Percentiles rank a stretch among this genome's conserved stretches.
These are phyloP conservation scores for Gypsophila paniculata DNA, from an alignment of 179 eudicot species.

Conservation along the genomic window DNA sequence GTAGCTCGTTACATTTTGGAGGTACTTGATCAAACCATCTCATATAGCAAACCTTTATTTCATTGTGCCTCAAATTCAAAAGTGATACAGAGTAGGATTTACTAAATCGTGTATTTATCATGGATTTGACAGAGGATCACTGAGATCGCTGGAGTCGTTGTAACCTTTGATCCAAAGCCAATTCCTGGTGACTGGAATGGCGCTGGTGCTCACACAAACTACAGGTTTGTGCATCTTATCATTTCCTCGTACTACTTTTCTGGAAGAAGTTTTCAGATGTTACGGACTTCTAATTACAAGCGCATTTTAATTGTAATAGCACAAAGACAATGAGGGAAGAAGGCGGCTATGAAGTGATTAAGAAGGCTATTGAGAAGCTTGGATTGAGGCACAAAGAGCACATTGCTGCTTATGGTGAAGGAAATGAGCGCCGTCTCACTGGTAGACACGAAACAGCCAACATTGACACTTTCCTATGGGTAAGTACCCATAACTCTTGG, in stretches of 20 bases:
- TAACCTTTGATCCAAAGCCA: slow-evolving; percentile 89
- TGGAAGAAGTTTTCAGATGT: background rate
- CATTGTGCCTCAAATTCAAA: background rate
- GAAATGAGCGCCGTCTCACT: slow-evolving; percentile 91
- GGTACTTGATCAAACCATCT: slow-evolving; percentile 38
- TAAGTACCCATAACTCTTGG: slow-evolving; percentile 30
- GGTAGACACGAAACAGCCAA: slow-evolving; percentile 88
- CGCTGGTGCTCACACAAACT: slow-evolving; percentile 92
- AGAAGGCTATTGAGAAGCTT: slow-evolving; percentile 82
- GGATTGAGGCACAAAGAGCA: slow-evolving; percentile 81
- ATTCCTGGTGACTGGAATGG: slow-evolving; percentile 98
- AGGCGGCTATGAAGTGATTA: slow-evolving; percentile 79
- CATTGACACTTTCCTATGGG: slow-evolving; percentile 82
- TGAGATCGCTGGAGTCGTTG: slow-evolving; percentile 76
- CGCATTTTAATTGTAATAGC: slow-evolving; percentile 28
- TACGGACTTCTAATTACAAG: background rate
- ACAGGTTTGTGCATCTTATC: slow-evolving; percentile 46
- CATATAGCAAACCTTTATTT: background rate
- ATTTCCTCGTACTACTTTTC: too few relatives aligned
- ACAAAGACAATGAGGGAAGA: slow-evolving; percentile 88
- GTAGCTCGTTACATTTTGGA: slow-evolving; percentile 89
- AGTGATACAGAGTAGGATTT: background rate
- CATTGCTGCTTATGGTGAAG: slow-evolving; percentile 95
- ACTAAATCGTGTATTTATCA: background rate
- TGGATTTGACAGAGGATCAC: slow-evolving; percentile 68